Percentiles rank a stretch among this genome's conserved stretches.
phyloP scores from a whole-genome alignment of 805 yeast species.

The Barnettozyma vustinii region DNA sequence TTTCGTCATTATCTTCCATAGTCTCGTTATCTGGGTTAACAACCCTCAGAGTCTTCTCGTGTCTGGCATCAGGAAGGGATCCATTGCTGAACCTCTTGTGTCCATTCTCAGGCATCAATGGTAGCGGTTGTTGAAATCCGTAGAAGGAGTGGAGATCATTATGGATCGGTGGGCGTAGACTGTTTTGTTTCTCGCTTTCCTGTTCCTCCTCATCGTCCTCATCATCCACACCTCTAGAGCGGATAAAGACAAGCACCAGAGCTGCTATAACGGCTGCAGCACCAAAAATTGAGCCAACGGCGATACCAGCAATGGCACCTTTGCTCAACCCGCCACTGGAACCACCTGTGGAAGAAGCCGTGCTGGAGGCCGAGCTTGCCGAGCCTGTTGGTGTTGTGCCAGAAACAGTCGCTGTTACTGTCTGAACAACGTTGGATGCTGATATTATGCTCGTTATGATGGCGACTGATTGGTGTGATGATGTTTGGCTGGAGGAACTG shows the following conservation, averaged over 20 bases:
- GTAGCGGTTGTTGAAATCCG: slow-evolving; percentile 6
- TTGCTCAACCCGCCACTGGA: slow-evolving; percentile 14
- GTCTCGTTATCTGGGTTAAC: slow-evolving; percentile 37
- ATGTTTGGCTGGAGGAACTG: not conserved
- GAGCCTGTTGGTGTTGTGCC: slow-evolving; percentile 7
- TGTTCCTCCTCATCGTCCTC: slow-evolving; percentile 17
- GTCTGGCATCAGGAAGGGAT: slow-evolving; percentile 47
- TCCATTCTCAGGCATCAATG: slow-evolving; percentile 24
- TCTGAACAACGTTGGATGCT: slow-evolving; percentile 13
- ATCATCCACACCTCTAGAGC: slow-evolving; percentile 9
- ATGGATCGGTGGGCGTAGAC: slow-evolving; percentile 10
- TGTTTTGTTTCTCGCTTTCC: slow-evolving; percentile 6
- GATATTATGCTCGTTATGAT: slow-evolving; percentile 18
- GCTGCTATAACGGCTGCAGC: slow-evolving; percentile 32
- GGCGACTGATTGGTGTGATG: not conserved
- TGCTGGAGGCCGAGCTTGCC: slow-evolving; percentile 7
- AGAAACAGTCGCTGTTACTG: slow-evolving; percentile 12
- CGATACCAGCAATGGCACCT: slow-evolving; percentile 61
- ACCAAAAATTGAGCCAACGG: slow-evolving; percentile 48
- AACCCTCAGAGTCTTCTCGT: slow-evolving; percentile 42
- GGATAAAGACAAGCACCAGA: slow-evolving; percentile 15
- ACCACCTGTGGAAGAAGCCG: slow-evolving; percentile 14
- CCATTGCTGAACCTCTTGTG: slow-evolving; percentile 49
- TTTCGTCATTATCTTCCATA: slow-evolving; percentile 8
- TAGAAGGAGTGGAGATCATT: slow-evolving; percentile 6